Evolutionary conservation across 148 eudicot genomes (phyloP), one percentile per base, ranked within the genome.

Genomic region (Arbutus unedo): DNA sequence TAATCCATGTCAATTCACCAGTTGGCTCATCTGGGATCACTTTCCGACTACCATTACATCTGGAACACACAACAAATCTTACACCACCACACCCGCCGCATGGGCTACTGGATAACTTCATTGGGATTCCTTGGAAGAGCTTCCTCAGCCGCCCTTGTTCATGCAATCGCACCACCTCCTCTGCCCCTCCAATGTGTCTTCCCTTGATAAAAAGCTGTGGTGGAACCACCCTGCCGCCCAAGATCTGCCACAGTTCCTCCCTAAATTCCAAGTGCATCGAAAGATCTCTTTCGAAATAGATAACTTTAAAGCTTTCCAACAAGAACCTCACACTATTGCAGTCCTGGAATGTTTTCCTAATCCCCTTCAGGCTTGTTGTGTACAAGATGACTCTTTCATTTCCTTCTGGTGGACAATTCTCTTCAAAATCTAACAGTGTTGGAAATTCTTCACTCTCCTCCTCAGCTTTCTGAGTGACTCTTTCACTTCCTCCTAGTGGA

Each of bases 131-230:
- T 23, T 80, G 77, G 45, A 94, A 80, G 19, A 94, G 85, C 51
- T 84, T 79, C 90, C 83, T 88, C 18, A 94, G 82, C 83, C 87
- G 79, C 54, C 98, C 98, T 71, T 81, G 71, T 71, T 94, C 98
- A 50, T 93, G 89, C 82, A 94, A 60, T 44, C 72, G 75, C 6
- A 90, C 78, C 48, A 93, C 97, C 50, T 91, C 92, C 73, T 93
- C 94, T 5, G 95, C 97, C 16, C 98, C 98, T 5, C 98, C 98
- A 31, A 94, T 82, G 76, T 83, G 84, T 62, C 89, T 91, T 19
- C 98, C 98, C 83, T 81, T 90, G 74, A 94, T 85, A 74, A 94
- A 94, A 38, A 94, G 89, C 90, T 90, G 87, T 4, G 98, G 98
- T 15, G 95, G 97, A 10, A 88, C 78, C 19, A 86, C 85, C 80